Base-by-base conservation (phyloP, 2,329 filamentous ascomycete genomes). In the Mycosphaerelloides madeirae region DNA sequence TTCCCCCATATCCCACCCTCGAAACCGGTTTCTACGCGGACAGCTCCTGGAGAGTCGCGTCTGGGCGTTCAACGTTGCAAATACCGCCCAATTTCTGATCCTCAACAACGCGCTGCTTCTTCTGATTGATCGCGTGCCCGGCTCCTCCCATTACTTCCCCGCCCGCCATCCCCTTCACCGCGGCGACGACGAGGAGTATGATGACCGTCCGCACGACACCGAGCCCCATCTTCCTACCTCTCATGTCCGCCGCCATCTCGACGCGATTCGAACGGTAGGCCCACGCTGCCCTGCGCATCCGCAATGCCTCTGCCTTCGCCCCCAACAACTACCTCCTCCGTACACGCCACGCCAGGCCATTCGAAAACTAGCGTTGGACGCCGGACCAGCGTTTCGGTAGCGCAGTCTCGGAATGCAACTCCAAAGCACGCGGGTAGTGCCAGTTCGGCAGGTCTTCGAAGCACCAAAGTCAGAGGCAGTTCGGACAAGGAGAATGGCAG, bases 401-500 rank as follows among this genome's bases (percentile, higher is more conserved):
- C 48, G 14, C 51, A 54, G 41, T 42, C 51, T 18, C 38, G 48
- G n/a, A 47, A 45, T 16, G 33, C 46, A 4, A 54, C 52, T 3
- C 52, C 52, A 16, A 52, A 52, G 33, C 52, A 52, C 18, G 42
- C 42, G 14, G 43, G 35, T 32, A 19, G 40, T 14, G 35, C 37
- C 29, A 41, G 38, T n/a, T 43, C 50, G 25, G 52, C 46, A 28
- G 48, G 41, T 15, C 40, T 52, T 22, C 46, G 49, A 15, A 52
- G 45, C 22, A 41, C 49, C 40, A 59, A 58, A 41, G 41, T 49
- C 29, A 42, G 55, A 48, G 53, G 53, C 22, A 52, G 55, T 35
- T 53, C 50, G n/a, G 56, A 59, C 33, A 59, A 55, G 50, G 58
- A 60, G 39, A 54, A 53, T 36, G 47, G 44, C 6, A 37, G 43